Conservation (phyloP, 345 rosid genomes). For the Excoecaria cochinchinensis region DNA sequence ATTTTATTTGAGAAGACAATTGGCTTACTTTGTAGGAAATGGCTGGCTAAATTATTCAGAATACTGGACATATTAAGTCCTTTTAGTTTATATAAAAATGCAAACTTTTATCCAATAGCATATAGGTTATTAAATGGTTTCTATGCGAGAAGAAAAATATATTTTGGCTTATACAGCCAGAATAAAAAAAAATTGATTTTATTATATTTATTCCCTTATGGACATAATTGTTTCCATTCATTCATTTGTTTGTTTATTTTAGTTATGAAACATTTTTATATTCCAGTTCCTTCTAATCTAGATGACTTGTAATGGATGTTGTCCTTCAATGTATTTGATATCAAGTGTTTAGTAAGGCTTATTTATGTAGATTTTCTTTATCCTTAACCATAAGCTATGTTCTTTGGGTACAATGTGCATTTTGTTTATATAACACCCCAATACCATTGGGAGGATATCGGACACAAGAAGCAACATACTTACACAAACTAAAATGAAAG, state of each 20-base stretch:
- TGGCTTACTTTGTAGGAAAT: too few species aligned
- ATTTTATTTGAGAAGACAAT: too few species aligned
- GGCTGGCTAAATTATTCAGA: not conserved
- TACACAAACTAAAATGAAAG: too few species aligned
- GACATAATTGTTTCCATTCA: not conserved
- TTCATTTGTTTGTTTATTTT: not conserved
- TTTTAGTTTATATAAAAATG: not conserved
- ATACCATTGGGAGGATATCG: too few species aligned
- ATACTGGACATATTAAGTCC: not conserved
- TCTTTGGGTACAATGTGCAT: slow-evolving; percentile 2
- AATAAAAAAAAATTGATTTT: too few species aligned
- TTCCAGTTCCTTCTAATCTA: too few species aligned
- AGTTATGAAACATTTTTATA: not conserved
- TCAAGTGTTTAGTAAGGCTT: not conserved
- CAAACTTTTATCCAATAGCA: not conserved
- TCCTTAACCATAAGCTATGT: not conserved
- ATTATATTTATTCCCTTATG: not conserved
- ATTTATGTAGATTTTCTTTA: not conserved
- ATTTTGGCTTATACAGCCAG: too few species aligned
- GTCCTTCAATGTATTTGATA: not conserved
- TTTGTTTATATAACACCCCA: too few species aligned
- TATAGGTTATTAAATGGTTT: not conserved
- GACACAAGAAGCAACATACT: too few species aligned
- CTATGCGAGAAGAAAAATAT: not conserved
- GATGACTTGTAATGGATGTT: not conserved